These are phyloP conservation scores for Nothopassalora personata DNA, from an alignment of 2,329 filamentous ascomycete genomes.

Conservation along the genomic window DNA sequence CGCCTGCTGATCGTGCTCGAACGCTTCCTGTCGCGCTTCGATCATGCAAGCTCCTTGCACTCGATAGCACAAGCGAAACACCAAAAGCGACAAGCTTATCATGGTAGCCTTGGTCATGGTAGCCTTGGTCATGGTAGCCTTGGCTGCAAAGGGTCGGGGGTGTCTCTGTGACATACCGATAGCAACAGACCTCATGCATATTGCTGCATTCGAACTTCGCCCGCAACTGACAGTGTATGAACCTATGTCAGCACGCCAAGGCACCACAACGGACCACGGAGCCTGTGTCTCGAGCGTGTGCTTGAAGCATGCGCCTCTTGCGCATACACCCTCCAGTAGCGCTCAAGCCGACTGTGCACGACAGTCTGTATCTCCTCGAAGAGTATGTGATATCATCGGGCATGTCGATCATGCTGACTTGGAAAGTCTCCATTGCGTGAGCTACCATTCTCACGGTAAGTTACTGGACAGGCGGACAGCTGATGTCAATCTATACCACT, in stretches of 20 bases:
- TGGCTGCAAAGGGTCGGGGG: not conserved
- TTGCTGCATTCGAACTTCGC: not conserved
- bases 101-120: not conserved
- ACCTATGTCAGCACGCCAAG: not conserved
- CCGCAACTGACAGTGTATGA: not conserved
- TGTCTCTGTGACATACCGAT: not conserved
- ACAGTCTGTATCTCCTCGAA: not conserved
- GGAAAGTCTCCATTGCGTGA: not conserved
- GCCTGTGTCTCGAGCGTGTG: no score
- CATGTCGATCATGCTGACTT: not conserved
- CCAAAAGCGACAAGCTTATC: not conserved
- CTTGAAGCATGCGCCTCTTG: no score
- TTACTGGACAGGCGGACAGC: not conserved
- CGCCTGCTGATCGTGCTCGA: not conserved
- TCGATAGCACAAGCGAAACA: not conserved
- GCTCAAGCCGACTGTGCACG: not conserved
- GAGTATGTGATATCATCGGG: not conserved
- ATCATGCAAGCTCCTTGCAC: not conserved
- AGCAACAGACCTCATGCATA: not conserved
- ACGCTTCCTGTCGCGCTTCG: not conserved
- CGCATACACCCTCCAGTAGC: not conserved
- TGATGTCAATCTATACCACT: not conserved
- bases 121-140: not conserved
- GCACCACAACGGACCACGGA: not conserved
- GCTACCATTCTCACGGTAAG: not conserved